A percentile compares a stretch with the other conserved stretches of the same genome.
Conservation (phyloP, 73 alveolate species). For the Paramecium primaurelia region DNA sequence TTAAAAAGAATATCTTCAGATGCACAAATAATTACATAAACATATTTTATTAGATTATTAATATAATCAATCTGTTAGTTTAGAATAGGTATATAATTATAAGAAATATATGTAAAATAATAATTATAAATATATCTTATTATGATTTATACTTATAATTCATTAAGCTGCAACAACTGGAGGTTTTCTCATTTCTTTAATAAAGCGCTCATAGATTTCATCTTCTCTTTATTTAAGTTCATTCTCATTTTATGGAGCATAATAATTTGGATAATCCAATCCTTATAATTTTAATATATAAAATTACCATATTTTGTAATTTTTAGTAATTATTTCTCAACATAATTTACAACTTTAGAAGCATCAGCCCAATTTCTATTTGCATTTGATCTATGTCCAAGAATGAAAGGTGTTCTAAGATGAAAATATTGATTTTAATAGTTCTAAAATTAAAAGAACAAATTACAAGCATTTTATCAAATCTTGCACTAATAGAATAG, state of each 20-base stretch:
- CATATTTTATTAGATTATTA: neutral
- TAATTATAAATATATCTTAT: neutral
- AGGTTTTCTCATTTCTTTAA: slow-evolving; percentile 38
- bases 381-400: slow-evolving; percentile 24
- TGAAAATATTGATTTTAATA: neutral
- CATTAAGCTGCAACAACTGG: slow-evolving; percentile 31
- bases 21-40: neutral
- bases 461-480: neutral
- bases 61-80: neutral
- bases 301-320: slow-evolving; percentile 30
- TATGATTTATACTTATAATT: neutral
- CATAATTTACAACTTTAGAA: neutral
- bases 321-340: neutral
- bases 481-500: neutral
- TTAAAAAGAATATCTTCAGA: neutral
- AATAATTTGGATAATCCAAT: slow-evolving; percentile 16
- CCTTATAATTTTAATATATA: neutral
- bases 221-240: slow-evolving; percentile 26
- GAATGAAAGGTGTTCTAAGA: neutral
- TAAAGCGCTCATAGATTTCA: neutral
- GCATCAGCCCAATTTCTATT: slow-evolving; percentile 46
- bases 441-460: neutral
- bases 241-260: neutral
- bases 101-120: neutral
- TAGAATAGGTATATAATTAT: neutral